Base-by-base conservation (phyloP, 306 rosid genomes). In the Cucumis melo region DNA sequence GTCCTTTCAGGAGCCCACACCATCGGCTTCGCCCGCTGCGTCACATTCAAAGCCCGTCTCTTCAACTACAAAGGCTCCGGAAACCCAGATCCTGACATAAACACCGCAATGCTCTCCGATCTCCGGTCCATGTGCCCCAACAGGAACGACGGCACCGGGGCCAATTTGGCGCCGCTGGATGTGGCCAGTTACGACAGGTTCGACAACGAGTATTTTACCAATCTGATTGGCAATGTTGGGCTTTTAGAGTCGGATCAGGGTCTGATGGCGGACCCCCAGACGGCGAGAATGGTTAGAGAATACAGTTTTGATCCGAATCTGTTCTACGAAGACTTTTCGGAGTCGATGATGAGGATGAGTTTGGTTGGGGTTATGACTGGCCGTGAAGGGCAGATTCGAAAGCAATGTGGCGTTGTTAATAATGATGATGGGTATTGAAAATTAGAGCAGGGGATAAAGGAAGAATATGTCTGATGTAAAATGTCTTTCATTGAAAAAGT, bases 1-100 rank as follows among this genome's bases (percentile, higher is more conserved):
- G 88, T 77, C 72, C 97, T 91, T 77, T 91, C 97, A 83, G 97
- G 94, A 57, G 92, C 73, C 55, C 97, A 91, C 77, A 89, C 97
- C 15, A 80, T 91, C 74, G 97, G 97, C 2, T 91, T 80, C 68
- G 92, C 94, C 4, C 91, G 82, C 21, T 91, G 97, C 82, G 78
- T 83, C 76, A 84, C 85, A 53, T 85, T 91, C 87, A 85, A 86
- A 80, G 2, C 78, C 6, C 89, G 97, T 20, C 91, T 91, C 27
- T 91, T 87, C 67, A 34, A 89, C 84, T 89, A 67, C 77, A 62
- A 81, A 27, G 87, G 87, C 57, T 83, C 93, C 0, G 92, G 97
- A 16, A 78, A 78, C 32, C 86, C 97, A 1, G 97, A 91, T 77
- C 94, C 97, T 0, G 20, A 42, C 8, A 84, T 91, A 0, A 89